Evolutionary conservation across 805 yeast species (phyloP), one percentile per base, ranked within the genome.

Genomic region (Alloascoidea africana): DNA sequence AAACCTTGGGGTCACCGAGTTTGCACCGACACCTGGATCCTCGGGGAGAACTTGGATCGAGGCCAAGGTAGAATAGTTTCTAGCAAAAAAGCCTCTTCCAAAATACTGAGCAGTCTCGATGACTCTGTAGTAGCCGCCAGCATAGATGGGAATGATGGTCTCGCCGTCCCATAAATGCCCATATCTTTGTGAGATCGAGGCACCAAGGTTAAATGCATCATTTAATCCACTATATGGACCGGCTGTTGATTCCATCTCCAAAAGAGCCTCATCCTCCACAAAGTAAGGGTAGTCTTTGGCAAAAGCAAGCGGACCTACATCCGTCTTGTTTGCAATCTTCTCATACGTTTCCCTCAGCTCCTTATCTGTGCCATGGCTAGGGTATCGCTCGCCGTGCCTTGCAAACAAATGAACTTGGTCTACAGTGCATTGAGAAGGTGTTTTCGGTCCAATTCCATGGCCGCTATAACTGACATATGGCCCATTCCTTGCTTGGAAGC

Each of bases 41-140:
- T 76, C 84, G 34, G 63, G 60, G 16, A 75, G 46, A 8, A 67
- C 55, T 23, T 59, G 47, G 33, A 68, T 47, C 17, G 52, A 58
- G 14, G 63, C 56, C 23, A 52, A 51, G 17, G 52, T 41, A 14
- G 62, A 52, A 48, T 58, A 63, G 40, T 60, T 53, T 37, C 59
- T 60, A 6, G 69, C 68, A 45, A 71, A 59, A 53, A 78, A 76
- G 0, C 83, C 85, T 44, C 67, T 58, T 5, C 76, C 72, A 49
- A 76, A 76, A 47, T 61, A 57, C 17, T 60, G 52, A 4, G 80
- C 70, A 30, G 79, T 68, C 41, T 66, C 71, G 41, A 65, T 63
- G 19, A 71, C 70, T 43, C 85, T 63, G 41, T 66, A 64, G 34
- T 69, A 66, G 36, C 69, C 69, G 11, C 77, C 66, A 3, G 73